Evolutionary conservation across 78 protist genomes (phyloP).

Genomic region (Dictyostelium discoideum): dicty_2.7 NC_007089.4:139501-140000

Average conservation of each 20-base stretch:
- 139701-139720: too few species aligned
- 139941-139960: constrained; percentile 7
- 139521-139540: neutral
- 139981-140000: neutral
- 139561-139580: constrained; percentile 7
- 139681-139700: neutral
- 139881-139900: neutral
- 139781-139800: neutral
- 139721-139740: neutral
- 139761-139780: neutral
- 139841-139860: constrained; percentile 68
- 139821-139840: neutral
- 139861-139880: neutral
- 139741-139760: neutral
- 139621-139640: constrained; percentile 33
- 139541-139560: neutral
- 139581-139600: constrained; percentile 1
- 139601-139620: neutral
- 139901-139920: constrained; percentile 9
- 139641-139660: constrained; percentile 49
- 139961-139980: constrained; percentile 6
- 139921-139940: constrained; percentile 49
- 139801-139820: neutral
- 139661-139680: neutral
- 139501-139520: constrained; percentile 55